Evolutionary conservation across 495 filamentous ascomycete species (phyloP), one percentile per base, ranked within the genome.

Genomic region (Penicillium verhagenii): DNA sequence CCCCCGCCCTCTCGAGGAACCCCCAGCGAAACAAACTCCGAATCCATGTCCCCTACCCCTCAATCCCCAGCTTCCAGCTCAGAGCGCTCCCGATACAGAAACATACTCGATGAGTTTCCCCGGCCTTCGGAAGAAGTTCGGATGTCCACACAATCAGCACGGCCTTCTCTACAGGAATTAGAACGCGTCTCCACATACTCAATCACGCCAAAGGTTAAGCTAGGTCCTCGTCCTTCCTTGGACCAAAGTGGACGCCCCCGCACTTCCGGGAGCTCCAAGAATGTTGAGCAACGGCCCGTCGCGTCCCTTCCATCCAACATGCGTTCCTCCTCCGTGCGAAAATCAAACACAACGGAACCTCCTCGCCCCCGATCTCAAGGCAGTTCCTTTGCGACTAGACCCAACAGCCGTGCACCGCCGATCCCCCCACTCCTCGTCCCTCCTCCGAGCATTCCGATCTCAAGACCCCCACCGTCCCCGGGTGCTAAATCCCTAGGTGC

Each of bases 201-300:
- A 16, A 21, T 13, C 21, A 86, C 85, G 51, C 84, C 82, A 35
- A 93, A 91, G 56, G 84, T 94, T 52, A 95, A 91, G 64, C 80
- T 93, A 24, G 92, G 88, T 8, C 92, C 92, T 18, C 82, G 92
- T 46, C 91, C 90, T 47, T 89, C 88, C 4, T 72, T 87, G 21
- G 91, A 95, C 57, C 73, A 77, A 24, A 79, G 68, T 53, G 83
- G 85, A 40, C 80, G 88, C 35, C 83, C 86, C 37, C 79, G 85
- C 44, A 87, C 86, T 10, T 77, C 86, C 53, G 72, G 74, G 54
- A 72, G 73, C 59, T 68, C 70, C 44, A 67, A 71, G 28, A 64
- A 60, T 53, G 43, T 69, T 37, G 81, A 85, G 35, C 81, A 86
- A 58, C 81, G 88, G 21, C 89, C 88, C 13, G 81, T 91, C n/a